Percentiles rank a stretch among this genome's conserved stretches.
Evolutionary conservation across 176 grass and related monocot genomes (phyloP).

Genomic region (Calamus simplicifolius): DNA sequence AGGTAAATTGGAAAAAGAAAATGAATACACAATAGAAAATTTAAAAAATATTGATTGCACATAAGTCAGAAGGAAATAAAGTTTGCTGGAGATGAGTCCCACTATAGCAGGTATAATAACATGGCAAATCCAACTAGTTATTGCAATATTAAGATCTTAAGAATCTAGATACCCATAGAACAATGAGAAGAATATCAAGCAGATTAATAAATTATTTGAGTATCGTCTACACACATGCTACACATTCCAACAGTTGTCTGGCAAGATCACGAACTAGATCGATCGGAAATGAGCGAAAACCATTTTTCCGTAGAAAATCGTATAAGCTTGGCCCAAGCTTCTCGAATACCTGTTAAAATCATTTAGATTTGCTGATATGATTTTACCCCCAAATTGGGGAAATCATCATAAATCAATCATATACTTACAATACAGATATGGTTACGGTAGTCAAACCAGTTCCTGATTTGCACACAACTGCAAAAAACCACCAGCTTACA

Average conservation of each 20-base stretch:
- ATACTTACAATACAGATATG: slow-evolving; percentile 97
- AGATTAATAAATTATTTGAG: slow-evolving; percentile 2
- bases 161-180: background rate
- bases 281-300: slow-evolving; percentile 10
- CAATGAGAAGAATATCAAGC: background rate
- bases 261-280: slow-evolving; percentile 10
- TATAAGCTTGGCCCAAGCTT: slow-evolving; percentile 16
- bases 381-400: slow-evolving; percentile 3
- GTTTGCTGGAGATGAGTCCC: background rate
- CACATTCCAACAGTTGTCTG: slow-evolving; percentile 8
- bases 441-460: slow-evolving; percentile 97
- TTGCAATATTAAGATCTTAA: too few species aligned
- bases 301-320: slow-evolving; percentile 10
- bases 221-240: slow-evolving; percentile 3
- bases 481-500: slow-evolving; percentile 66
- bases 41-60: background rate
- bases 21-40: background rate
- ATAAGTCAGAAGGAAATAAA: slow-evolving; percentile 19
- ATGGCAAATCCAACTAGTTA: too few species aligned
- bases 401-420: background rate
- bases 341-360: slow-evolving; percentile 16
- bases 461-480: slow-evolving; percentile 96
- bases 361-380: background rate
- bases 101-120: too few species aligned
- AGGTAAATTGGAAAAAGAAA: background rate